Conservation (phyloP, 2,329 filamentous ascomycete species). For the Fusarium pseudoanthophilum region DNA sequence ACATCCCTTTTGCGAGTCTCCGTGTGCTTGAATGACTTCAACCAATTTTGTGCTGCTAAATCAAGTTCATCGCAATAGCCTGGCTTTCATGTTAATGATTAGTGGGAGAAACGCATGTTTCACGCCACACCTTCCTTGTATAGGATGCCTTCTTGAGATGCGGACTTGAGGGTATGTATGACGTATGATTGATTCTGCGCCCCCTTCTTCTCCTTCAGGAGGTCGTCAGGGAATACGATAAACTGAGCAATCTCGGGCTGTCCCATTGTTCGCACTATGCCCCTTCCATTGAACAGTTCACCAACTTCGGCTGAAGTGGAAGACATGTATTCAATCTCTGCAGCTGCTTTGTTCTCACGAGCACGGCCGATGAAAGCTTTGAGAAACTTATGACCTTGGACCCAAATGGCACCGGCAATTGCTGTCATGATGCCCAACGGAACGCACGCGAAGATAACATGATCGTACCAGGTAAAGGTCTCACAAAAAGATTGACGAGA, state of each 20-base stretch:
- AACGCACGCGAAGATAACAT: not conserved
- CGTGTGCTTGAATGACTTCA: not conserved
- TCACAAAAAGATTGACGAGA: not conserved
- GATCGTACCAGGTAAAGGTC: not conserved
- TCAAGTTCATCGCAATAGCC: not conserved
- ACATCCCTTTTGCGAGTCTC: not conserved
- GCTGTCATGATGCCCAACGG: not conserved
- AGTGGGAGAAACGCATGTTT: no score
- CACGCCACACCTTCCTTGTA: not conserved
- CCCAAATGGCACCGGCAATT: not conserved
- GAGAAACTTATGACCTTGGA: accelerated
- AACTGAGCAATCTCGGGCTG: not conserved
- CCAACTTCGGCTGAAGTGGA: not conserved
- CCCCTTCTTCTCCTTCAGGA: not conserved
- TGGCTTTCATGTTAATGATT: not conserved
- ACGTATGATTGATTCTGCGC: not conserved
- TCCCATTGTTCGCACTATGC: not conserved
- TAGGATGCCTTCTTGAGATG: not conserved
- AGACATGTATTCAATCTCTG: not conserved
- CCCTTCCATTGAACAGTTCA: not conserved
- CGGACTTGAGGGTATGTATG: not conserved
- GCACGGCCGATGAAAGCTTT: not conserved
- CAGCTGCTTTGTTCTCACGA: not conserved
- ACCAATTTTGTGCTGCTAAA: not conserved
- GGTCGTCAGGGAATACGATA: not conserved